A percentile compares a stretch with the other conserved stretches of the same genome.
Evolutionary conservation across 2,329 filamentous ascomycete genomes (phyloP).

Genomic region (Clonostachys rhizophaga): DNA sequence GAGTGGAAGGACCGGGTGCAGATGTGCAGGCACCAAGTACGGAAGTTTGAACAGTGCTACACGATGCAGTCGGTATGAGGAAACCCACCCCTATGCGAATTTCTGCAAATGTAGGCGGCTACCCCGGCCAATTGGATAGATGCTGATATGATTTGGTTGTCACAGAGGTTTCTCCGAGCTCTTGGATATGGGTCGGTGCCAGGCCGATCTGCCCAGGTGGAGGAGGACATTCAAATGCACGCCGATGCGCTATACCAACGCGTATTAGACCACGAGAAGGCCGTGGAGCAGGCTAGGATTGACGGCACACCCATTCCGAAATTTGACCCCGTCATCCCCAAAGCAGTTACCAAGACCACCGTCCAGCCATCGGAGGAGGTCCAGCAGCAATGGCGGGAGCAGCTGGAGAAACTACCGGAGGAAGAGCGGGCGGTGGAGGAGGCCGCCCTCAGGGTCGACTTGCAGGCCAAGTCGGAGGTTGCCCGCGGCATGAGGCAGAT

Average conservation of each 20-base stretch:
- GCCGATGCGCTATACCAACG: constrained; percentile 86
- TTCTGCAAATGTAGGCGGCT: not conserved
- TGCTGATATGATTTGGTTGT: not conserved
- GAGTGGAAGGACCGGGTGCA: constrained; percentile 64
- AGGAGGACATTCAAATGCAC: constrained; percentile 93
- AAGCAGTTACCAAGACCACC: constrained; percentile 11
- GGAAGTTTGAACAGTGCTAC: constrained; percentile 80
- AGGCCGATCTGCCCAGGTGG: constrained; percentile 59
- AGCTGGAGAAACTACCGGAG: constrained; percentile 52
- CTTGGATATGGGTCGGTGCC: constrained; percentile 76
- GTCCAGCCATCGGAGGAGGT: constrained; percentile 35
- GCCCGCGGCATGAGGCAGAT: constrained; percentile 49
- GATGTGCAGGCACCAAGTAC: constrained; percentile 76
- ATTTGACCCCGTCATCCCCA: constrained; percentile 52
- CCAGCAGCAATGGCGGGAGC: constrained; percentile 45
- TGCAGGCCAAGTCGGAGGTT: constrained; percentile 55
- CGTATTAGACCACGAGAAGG: constrained; percentile 77
- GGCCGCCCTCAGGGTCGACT: constrained; percentile 58
- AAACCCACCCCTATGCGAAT: not conserved
- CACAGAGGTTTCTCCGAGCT: constrained; percentile 79
- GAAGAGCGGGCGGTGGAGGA: constrained; percentile 59
- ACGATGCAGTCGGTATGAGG: constrained; percentile 71
- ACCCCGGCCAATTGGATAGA: not conserved
- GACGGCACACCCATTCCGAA: constrained; percentile 53
- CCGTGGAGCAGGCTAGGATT: constrained; percentile 64